Evolutionary conservation across 2,329 filamentous ascomycete genomes (phyloP), one percentile per base, ranked within the genome.

Genomic region (Fusarium nygamai): DNA sequence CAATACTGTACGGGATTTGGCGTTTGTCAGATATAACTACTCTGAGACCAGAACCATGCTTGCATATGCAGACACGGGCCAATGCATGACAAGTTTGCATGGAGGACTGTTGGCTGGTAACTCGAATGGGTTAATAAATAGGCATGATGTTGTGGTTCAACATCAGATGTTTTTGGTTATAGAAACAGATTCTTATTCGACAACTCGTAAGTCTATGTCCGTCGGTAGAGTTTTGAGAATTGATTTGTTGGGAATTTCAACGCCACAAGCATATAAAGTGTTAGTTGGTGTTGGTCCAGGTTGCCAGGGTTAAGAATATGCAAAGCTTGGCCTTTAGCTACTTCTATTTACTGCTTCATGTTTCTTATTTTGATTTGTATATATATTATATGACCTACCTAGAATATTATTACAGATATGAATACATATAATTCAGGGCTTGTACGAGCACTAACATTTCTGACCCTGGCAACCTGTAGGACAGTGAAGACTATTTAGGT

Each of bases 201-300:
- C 27, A 39, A 44, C 54, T n/a, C 27, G 24, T n/a, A 9, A 59
- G 44, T 10, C 48, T 17, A 24, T 43, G 50, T 20, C 19, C 9
- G 50, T 63, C 44, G 56, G 33, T 39, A 44, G 43, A 66, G 34
- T 36, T 34, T n/a, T 10, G 27, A 31, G 19, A 19, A 33, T 20
- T 29, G 27, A 57, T n/a, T 62, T 72, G 64, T 69, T 69, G 63
- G 57, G 72, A 60, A 48, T 38, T 41, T 27, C 51, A 57, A 57
- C 41, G 16, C n/a, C 46, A 10, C 16, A 4, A n/a, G 24, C 34
- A 64, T 58, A 20, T 58, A 36, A 69, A 67, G 50, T 57, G 33
- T 47, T 47, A 34, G 29, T 57, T 57, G 43, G 44, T 48, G n/a
- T 48, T 22, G 46, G 27, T 29, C 20, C 46, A 29, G 46, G 27